These are phyloP conservation scores for Rosa rugosa DNA, from an alignment of 306 rosid species.

Conservation along the genomic window DNA sequence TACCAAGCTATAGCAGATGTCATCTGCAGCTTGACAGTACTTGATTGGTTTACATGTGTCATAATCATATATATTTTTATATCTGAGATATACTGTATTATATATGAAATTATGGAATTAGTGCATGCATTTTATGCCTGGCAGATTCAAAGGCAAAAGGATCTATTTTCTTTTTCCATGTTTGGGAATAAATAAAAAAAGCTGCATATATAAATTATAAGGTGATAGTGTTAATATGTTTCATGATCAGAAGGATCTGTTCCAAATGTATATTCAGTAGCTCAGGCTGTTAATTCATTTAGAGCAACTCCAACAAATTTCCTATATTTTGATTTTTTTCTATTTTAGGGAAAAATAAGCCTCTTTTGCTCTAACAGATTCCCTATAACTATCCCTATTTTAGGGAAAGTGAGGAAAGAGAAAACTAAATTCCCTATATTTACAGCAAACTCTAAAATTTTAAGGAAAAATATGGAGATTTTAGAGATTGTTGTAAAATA, in stretches of 20 bases:
- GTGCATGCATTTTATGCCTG: not conserved
- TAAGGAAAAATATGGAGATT: no score
- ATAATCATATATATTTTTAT: not conserved
- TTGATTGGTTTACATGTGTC: conserved; percentile 35
- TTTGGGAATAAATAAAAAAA: conserved; percentile 10
- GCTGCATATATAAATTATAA: not conserved
- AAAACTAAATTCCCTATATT: no score
- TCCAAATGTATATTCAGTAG: conserved; percentile 12
- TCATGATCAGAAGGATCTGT: conserved; percentile 5
- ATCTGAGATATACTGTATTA: not conserved
- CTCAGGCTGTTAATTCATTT: not conserved
- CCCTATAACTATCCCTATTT: no score
- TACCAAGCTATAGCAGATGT: conserved; percentile 34
- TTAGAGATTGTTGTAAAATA: no score
- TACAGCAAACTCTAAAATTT: no score
- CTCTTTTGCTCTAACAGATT: no score
- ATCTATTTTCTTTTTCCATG: conserved; percentile 15
- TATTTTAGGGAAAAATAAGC: no score
- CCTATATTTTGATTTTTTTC: no score
- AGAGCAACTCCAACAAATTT: no score
- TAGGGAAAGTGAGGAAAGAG: no score
- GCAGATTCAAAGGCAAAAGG: conserved; percentile 17
- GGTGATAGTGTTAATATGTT: not conserved
- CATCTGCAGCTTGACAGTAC: conserved; percentile 36
- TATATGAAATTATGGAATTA: not conserved